Evolutionary conservation across 345 rosid species (phyloP).

Genomic region (Gossypium anomalum): DNA sequence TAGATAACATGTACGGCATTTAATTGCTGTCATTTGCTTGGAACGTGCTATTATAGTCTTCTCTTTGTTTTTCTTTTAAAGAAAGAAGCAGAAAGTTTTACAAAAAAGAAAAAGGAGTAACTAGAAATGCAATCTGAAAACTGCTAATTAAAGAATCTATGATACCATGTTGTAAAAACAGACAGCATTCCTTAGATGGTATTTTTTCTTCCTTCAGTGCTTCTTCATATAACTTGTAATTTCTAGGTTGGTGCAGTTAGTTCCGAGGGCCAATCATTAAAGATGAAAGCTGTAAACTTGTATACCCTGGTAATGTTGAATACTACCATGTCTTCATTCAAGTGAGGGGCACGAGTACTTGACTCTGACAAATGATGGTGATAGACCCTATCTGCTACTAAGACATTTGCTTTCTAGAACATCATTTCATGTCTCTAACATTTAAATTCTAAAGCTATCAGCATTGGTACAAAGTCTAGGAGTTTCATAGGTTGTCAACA

Average conservation of each 20-base stretch:
- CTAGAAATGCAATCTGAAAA: not conserved
- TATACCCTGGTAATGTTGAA: not conserved
- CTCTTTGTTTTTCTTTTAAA: not conserved
- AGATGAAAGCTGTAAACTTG: not conserved
- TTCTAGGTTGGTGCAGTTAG: not conserved
- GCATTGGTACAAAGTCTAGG: not conserved
- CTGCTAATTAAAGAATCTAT: not conserved
- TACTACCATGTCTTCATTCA: not conserved
- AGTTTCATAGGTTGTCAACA: slow-evolving; percentile 2
- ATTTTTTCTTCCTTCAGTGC: not conserved
- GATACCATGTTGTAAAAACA: not conserved
- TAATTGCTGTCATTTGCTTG: not conserved
- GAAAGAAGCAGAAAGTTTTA: no score
- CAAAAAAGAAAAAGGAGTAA: not conserved
- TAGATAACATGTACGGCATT: not conserved
- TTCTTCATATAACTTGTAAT: not conserved
- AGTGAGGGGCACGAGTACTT: not conserved
- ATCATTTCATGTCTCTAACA: not conserved
- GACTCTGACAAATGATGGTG: not conserved
- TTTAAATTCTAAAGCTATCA: not conserved
- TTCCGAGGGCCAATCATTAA: not conserved
- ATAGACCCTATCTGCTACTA: not conserved
- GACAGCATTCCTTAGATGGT: not conserved
- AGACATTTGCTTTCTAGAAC: not conserved
- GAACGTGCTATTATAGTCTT: not conserved